Evolutionary conservation across 305 asterid genomes (phyloP).

Genomic region (Nicotiana rustica): DNA sequence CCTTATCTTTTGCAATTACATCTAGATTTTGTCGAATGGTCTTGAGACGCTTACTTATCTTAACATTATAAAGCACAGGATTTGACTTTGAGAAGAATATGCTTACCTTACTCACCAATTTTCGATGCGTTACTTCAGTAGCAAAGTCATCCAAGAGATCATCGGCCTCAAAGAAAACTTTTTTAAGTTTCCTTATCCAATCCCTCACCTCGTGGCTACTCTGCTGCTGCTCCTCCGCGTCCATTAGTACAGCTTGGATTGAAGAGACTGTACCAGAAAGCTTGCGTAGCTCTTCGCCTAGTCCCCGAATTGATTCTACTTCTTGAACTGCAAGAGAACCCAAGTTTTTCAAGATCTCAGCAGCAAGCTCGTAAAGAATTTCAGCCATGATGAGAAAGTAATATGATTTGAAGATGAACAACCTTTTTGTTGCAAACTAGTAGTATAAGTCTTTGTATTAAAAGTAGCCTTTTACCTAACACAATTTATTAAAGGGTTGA

Average conservation of each 20-base stretch:
- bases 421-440: not conserved
- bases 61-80: not conserved
- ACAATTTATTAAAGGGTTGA: not conserved
- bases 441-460: not conserved
- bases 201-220: not conserved
- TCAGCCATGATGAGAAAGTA: not conserved
- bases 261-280: not conserved
- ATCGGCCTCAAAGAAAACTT: not conserved
- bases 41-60: conserved; percentile 10
- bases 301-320: not conserved
- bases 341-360: conserved; percentile 10
- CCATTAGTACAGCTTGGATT: not conserved
- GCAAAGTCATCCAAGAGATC: conserved; percentile 13
- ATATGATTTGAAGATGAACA: not conserved
- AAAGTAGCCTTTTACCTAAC: not conserved
- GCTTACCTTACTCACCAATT: not conserved
- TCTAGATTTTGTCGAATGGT: not conserved
- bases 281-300: not conserved
- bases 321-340: not conserved
- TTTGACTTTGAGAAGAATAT: conserved; percentile 16
- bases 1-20: conserved; percentile 16
- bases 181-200: not conserved
- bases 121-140: not conserved
- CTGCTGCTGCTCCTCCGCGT: not conserved
- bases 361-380: not conserved